Percentiles rank a stretch among this genome's conserved stretches.
These are phyloP conservation scores for Nannochloropsis oceanica DNA, from an alignment of 108 stramenopile species.

Conservation along the genomic window DNA sequence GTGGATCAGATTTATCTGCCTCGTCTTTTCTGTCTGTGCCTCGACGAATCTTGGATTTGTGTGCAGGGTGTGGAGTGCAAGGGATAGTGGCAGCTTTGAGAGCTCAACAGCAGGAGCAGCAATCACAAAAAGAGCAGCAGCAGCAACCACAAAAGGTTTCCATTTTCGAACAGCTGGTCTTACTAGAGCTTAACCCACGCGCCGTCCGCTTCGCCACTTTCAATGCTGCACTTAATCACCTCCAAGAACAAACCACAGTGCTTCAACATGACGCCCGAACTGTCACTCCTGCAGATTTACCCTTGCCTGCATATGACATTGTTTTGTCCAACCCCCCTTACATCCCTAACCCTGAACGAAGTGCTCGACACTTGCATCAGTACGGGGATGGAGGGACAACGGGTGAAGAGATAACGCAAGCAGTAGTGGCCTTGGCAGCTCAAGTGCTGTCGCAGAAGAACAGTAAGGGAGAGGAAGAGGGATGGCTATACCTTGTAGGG, in stretches of 20 bases:
- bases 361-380: background rate
- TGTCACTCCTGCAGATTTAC: background rate
- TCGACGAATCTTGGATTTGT: conserved; percentile 8
- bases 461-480: background rate
- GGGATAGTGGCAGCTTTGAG: conserved; percentile 11
- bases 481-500: background rate
- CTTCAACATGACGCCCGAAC: background rate
- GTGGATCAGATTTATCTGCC: background rate
- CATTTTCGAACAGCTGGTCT: background rate
- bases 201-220: conserved; percentile 15
- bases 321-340: background rate
- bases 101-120: background rate
- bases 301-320: background rate
- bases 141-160: background rate
- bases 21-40: background rate
- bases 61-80: conserved; percentile 20
- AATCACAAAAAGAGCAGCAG: background rate
- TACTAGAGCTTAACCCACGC: conserved; percentile 15
- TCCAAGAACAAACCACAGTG: background rate
- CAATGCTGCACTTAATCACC: conserved; percentile 18
- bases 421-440: background rate
- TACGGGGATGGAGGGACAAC: background rate
- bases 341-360: background rate
- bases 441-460: background rate
- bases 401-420: background rate